Percentiles rank a stretch among this genome's conserved stretches.
These are phyloP conservation scores for Lachancea dasiensis DNA, from an alignment of 805 yeast species.

Conservation along the genomic window DNA sequence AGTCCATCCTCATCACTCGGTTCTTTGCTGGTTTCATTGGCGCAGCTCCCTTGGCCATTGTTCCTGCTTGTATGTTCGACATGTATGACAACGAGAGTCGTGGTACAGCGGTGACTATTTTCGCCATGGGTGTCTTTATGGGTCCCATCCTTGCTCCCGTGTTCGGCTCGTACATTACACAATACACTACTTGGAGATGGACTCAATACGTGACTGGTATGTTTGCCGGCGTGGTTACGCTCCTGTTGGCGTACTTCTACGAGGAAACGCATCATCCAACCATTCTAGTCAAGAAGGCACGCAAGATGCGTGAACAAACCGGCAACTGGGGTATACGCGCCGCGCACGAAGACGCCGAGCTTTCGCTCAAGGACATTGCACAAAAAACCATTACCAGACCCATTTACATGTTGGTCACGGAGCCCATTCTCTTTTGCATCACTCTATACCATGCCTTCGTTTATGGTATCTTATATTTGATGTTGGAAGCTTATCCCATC, in stretches of 20 bases:
- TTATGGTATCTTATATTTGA: slow-evolving; percentile 70
- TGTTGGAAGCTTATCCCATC: slow-evolving; percentile 70
- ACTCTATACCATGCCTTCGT: slow-evolving; percentile 71
- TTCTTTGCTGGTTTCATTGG: slow-evolving; percentile 79
- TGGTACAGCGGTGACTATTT: slow-evolving; percentile 70
- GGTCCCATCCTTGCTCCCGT: slow-evolving; percentile 12
- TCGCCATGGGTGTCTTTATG: slow-evolving; percentile 61
- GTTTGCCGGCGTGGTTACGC: slow-evolving; percentile 38
- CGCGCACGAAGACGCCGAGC: slow-evolving; percentile 59
- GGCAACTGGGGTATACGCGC: slow-evolving; percentile 83
- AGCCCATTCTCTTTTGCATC: slow-evolving; percentile 66
- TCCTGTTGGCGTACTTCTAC: slow-evolving; percentile 36
- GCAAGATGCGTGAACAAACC: slow-evolving; percentile 53
- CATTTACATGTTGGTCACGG: slow-evolving; percentile 54
- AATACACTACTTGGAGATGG: slow-evolving; percentile 81
- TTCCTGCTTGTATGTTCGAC: slow-evolving; percentile 84
- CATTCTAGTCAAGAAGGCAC: slow-evolving; percentile 58
- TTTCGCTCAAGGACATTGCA: slow-evolving; percentile 52
- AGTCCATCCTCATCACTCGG: slow-evolving; percentile 69
- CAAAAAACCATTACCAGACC: slow-evolving; percentile 66
- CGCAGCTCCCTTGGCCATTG: slow-evolving; percentile 80
- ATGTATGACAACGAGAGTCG: slow-evolving; percentile 59
- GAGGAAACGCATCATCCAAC: slow-evolving; percentile 72
- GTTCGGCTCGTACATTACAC: slow-evolving; percentile 39
- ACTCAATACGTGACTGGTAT: slow-evolving; percentile 66